Conservation (phyloP, 1,139 yeast species). For the Magnusiomyces ingens region DNA sequence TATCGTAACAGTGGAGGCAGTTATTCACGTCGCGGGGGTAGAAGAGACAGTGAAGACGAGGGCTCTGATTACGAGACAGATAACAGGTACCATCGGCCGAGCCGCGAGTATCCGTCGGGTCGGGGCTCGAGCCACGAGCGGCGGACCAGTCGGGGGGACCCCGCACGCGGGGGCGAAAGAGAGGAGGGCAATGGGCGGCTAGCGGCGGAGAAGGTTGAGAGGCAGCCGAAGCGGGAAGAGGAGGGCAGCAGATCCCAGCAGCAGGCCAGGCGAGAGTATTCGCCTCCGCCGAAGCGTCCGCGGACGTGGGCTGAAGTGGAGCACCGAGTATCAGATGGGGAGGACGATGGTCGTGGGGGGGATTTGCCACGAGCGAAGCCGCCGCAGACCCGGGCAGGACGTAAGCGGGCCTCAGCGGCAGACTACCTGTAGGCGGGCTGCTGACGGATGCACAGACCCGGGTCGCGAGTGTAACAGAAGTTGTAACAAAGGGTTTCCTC, state of each 20-base stretch:
- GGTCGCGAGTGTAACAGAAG: not conserved
- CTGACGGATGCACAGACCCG: constrained; percentile 4
- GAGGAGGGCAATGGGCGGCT: not conserved
- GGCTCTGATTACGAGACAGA: too few species aligned
- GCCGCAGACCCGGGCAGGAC: constrained; percentile 2
- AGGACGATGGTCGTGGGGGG: too few species aligned
- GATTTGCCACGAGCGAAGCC: not conserved
- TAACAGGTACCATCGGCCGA: too few species aligned
- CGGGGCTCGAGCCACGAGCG: too few species aligned
- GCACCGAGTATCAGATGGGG: not conserved
- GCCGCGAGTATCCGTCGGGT: too few species aligned
- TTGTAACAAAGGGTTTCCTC: not conserved
- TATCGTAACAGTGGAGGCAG: not conserved
- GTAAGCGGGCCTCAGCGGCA: constrained; percentile 8
- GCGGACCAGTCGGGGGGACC: too few species aligned
- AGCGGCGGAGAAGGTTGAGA: not conserved
- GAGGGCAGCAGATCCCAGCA: not conserved
- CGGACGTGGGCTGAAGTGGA: constrained; percentile 13
- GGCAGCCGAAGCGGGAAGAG: not conserved
- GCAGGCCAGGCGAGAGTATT: constrained; percentile 12
- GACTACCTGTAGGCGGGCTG: constrained; percentile 7
- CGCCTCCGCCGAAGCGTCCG: constrained; percentile 17
- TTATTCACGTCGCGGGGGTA: not conserved
- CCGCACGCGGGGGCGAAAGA: not conserved
- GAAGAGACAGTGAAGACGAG: not conserved